Evolutionary conservation across 768 basidiomycete species (phyloP).

Genomic region (Sarcodon sp.): DNA sequence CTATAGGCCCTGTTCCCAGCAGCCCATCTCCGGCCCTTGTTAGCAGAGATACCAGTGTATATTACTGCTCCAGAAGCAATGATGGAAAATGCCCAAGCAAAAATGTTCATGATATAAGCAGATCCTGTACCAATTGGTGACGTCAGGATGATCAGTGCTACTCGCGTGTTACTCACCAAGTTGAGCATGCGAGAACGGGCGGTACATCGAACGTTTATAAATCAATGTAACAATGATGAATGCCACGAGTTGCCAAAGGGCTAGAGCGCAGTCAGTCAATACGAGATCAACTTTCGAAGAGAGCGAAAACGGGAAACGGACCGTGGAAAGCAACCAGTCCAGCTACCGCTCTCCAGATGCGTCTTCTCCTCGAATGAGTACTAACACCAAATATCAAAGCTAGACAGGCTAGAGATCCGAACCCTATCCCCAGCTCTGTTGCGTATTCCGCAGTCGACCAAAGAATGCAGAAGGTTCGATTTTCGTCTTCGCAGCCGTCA

Average conservation of each 20-base stretch:
- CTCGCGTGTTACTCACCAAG: conserved; percentile 32
- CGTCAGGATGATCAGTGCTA: background rate
- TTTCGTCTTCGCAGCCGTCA: conserved; percentile 37
- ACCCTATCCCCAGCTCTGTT: conserved; percentile 51
- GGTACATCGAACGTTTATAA: conserved; percentile 31
- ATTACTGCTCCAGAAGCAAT: conserved; percentile 40
- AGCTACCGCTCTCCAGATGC: conserved; percentile 68
- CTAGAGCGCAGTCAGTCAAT: conserved; percentile 16
- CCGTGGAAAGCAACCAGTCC: conserved; percentile 52
- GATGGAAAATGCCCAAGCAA: conserved; percentile 50
- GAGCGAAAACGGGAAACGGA: conserved; percentile 13
- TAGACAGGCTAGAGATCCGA: conserved; percentile 42
- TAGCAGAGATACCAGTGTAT: conserved; percentile 48
- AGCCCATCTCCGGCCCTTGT: conserved; percentile 46
- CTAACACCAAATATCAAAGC: conserved; percentile 57
- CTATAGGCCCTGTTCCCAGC: too few species aligned
- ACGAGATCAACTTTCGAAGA: background rate
- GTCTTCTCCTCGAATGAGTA: conserved; percentile 58
- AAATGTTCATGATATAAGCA: conserved; percentile 42
- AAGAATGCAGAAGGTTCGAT: conserved; percentile 43
- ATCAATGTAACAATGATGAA: conserved; percentile 55
- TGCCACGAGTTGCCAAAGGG: conserved; percentile 43
- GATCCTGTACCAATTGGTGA: conserved; percentile 29
- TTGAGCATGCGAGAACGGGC: conserved; percentile 41
- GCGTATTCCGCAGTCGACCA: conserved; percentile 66